Percentiles rank a stretch among this genome's conserved stretches.
These are phyloP conservation scores for Boletus coccyginus DNA, from an alignment of 768 basidiomycete genomes.

Conservation along the genomic window DNA sequence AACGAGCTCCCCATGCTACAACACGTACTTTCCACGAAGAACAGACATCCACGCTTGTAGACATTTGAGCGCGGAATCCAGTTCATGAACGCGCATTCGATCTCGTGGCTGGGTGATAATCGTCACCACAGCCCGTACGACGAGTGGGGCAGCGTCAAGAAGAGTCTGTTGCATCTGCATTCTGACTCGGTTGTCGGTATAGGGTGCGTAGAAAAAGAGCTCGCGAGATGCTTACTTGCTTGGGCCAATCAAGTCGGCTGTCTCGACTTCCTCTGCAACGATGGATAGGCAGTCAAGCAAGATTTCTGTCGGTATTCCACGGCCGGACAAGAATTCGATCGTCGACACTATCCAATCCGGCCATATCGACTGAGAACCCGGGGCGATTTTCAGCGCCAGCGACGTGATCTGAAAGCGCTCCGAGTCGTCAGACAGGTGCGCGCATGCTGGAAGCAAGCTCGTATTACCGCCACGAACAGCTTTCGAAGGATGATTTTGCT, in stretches of 20 bases:
- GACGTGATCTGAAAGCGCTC: constrained; percentile 53
- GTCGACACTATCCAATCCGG: constrained; percentile 73
- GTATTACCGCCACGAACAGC: constrained; percentile 74
- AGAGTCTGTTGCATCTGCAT: constrained; percentile 63
- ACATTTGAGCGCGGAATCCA: constrained; percentile 73
- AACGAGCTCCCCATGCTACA: background rate
- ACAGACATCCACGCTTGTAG: constrained; percentile 80
- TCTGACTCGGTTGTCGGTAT: constrained; percentile 36
- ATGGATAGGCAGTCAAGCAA: constrained; percentile 79
- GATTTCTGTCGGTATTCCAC: constrained; percentile 56
- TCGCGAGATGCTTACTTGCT: constrained; percentile 55
- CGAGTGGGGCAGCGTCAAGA: constrained; percentile 64
- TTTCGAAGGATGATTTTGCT: constrained; percentile 79
- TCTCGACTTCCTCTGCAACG: constrained; percentile 76
- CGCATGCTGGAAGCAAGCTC: background rate
- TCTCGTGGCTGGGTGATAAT: constrained; percentile 46
- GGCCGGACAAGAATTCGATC: constrained; percentile 57
- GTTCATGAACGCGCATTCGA: constrained; percentile 39
- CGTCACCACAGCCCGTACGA: constrained; percentile 61
- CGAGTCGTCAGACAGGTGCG: constrained; percentile 8
- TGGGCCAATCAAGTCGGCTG: constrained; percentile 69
- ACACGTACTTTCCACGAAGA: constrained; percentile 62
- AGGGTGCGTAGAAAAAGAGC: background rate
- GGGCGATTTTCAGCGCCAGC: constrained; percentile 67
- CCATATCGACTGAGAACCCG: constrained; percentile 59